phyloP scores from a whole-genome alignment of 2,329 filamentous ascomycete species.

The Fusarium torulosum region DNA sequence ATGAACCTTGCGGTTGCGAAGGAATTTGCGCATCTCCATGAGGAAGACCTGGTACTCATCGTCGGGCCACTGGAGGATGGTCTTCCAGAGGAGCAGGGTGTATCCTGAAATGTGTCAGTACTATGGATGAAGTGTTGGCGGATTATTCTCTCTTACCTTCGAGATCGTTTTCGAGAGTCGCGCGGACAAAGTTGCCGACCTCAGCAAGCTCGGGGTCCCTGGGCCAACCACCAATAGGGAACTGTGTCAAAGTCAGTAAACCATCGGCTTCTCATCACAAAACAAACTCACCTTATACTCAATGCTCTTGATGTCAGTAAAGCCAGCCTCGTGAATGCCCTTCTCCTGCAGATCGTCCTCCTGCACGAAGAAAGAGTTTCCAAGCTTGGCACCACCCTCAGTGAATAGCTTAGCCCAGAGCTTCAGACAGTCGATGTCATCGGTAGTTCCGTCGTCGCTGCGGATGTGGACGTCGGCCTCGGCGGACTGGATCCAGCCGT shows the following conservation, averaged over 20 bases:
- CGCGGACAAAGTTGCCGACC: slow-evolving; percentile 40
- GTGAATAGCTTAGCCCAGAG: slow-evolving; percentile 30
- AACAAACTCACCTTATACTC: slow-evolving; percentile 34
- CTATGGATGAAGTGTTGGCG: rapidly evolving
- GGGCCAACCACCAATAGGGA: slow-evolving; percentile 42
- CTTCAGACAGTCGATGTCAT: slow-evolving; percentile 30
- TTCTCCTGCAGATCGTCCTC: slow-evolving; percentile 25
- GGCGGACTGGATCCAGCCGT: slow-evolving; percentile 37
- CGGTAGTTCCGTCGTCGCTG: slow-evolving; percentile 41
- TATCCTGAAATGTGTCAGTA: slow-evolving; percentile 12
- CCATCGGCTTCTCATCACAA: neutral
- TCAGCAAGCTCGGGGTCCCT: slow-evolving; percentile 24
- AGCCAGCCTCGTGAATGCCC: slow-evolving; percentile 37
- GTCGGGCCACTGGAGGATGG: slow-evolving; percentile 37
- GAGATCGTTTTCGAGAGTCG: slow-evolving; percentile 43
- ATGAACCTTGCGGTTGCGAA: slow-evolving; percentile 34
- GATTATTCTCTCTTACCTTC: slow-evolving; percentile 23
- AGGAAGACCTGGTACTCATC: slow-evolving; percentile 43
- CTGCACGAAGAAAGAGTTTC: slow-evolving; percentile 34
- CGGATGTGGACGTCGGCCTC: slow-evolving; percentile 40
- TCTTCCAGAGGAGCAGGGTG: slow-evolving; percentile 37
- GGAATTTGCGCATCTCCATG: slow-evolving; percentile 33
- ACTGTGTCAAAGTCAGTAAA: slow-evolving; percentile 11
- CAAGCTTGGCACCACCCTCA: slow-evolving; percentile 33
- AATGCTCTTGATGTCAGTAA: slow-evolving; percentile 32